Conservation (phyloP, 495 filamentous ascomycete species). For the Talaromyces nanjingensis region DNA sequence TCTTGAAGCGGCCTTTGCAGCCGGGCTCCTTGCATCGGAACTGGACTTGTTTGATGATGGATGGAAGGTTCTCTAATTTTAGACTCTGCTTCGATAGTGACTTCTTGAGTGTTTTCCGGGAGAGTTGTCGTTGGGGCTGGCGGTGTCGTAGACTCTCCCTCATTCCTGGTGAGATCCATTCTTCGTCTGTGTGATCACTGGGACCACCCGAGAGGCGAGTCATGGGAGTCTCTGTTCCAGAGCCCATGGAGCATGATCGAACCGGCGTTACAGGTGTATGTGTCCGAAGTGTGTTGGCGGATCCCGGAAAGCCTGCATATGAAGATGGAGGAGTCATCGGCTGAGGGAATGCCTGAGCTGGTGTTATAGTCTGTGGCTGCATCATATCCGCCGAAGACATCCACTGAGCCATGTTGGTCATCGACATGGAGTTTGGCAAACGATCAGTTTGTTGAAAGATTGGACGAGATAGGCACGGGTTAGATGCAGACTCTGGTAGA, state of each 20-base stretch:
- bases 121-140: conserved; percentile 24
- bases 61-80: conserved; percentile 33
- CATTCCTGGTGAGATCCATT: conserved; percentile 31
- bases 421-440: conserved; percentile 34
- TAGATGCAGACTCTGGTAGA: conserved; percentile 35
- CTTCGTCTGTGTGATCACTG: conserved; percentile 33
- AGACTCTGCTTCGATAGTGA: conserved; percentile 32
- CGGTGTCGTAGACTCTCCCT: conserved; percentile 25
- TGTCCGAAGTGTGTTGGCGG: conserved; percentile 29
- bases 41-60: conserved; percentile 37
- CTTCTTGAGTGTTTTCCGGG: conserved; percentile 32
- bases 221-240: conserved; percentile 32
- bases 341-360: conserved; percentile 25
- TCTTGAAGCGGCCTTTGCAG: conserved; percentile 48
- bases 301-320: conserved; percentile 34
- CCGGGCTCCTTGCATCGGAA: conserved; percentile 42
- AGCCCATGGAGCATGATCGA: conserved; percentile 34
- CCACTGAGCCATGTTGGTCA: conserved; percentile 37
- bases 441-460: conserved; percentile 38
- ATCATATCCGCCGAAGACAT: conserved; percentile 32
- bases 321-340: conserved; percentile 37
- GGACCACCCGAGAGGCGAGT: conserved; percentile 31
- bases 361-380: conserved; percentile 34
- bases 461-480: conserved; percentile 36
- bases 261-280: conserved; percentile 37